phyloP scores from a whole-genome alignment of 2,329 filamentous ascomycete species.

The Beauveria bassiana region DNA sequence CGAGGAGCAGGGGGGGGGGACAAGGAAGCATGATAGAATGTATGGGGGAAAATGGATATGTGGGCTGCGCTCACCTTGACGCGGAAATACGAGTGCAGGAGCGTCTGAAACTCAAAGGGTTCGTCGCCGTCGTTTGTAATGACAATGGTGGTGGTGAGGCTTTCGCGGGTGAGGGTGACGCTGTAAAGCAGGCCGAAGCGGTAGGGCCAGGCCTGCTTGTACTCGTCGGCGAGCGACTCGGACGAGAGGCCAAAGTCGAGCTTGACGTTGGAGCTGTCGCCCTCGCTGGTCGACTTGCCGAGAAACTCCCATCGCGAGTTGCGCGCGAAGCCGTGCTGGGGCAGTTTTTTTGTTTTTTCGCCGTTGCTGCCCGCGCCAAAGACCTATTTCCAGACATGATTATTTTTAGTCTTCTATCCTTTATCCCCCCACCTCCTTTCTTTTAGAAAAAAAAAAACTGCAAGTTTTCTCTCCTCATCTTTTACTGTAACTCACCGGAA shows the following conservation, averaged over 20 bases:
- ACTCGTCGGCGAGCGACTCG: conserved; percentile 59
- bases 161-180: conserved; percentile 70
- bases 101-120: conserved; percentile 82
- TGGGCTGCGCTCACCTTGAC: conserved; percentile 53
- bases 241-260: conserved; percentile 89
- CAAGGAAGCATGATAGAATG: too few species aligned
- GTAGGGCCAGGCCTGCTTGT: conserved; percentile 70
- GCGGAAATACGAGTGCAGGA: conserved; percentile 86
- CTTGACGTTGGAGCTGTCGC: conserved; percentile 65
- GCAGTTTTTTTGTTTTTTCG: conserved; percentile 68
- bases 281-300: conserved; percentile 60
- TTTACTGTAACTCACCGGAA: conserved; percentile 56
- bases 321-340: conserved; percentile 93
- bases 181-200: conserved; percentile 90
- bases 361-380: conserved; percentile 78
- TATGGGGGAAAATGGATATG: background rate
- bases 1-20: too few species aligned
- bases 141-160: conserved; percentile 72
- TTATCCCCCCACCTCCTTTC: too few species aligned
- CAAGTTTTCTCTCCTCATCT: too few species aligned
- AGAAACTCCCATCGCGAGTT: conserved; percentile 89
- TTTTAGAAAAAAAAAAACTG: too few species aligned
- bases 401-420: too few species aligned
- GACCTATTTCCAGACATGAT: conserved; percentile 42
- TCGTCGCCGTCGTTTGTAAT: conserved; percentile 79